phyloP scores from a whole-genome alignment of 2,329 filamentous ascomycete species.

The Apiospora hydei region DNA sequence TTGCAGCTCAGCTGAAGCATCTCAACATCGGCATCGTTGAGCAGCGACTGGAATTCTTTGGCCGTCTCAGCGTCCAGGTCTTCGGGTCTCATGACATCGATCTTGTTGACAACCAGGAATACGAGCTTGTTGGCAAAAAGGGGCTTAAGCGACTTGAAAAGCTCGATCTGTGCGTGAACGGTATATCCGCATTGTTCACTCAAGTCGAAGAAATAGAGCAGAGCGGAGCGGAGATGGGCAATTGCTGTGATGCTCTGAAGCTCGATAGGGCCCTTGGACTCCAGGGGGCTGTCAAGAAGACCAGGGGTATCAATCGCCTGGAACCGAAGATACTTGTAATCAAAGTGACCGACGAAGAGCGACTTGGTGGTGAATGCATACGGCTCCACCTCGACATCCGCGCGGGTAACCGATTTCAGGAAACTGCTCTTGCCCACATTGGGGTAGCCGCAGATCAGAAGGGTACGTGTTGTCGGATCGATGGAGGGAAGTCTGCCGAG shows the following conservation, averaged over 20 bases:
- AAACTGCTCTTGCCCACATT: slow-evolving; percentile 99
- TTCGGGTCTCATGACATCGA: slow-evolving; percentile 87
- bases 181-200: slow-evolving; percentile 76
- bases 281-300: slow-evolving; percentile 94
- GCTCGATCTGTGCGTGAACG: slow-evolving; percentile 87
- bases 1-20: slow-evolving; percentile 93
- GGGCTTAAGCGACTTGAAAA: slow-evolving; percentile 96
- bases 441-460: slow-evolving; percentile 96
- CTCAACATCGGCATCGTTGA: slow-evolving; percentile 90
- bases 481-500: slow-evolving; percentile 97
- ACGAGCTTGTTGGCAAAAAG: slow-evolving; percentile 97
- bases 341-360: slow-evolving; percentile 96
- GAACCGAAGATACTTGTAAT: slow-evolving; percentile 88
- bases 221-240: slow-evolving; percentile 92
- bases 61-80: slow-evolving; percentile 83
- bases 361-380: slow-evolving; percentile 99
- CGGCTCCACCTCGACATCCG: slow-evolving; percentile 95
- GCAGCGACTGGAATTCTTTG: slow-evolving; percentile 77
- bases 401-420: slow-evolving; percentile 87
- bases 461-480: slow-evolving; percentile 94
- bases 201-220: slow-evolving; percentile 98
- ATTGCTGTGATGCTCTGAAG: slow-evolving; percentile 99
- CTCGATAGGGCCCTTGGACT: slow-evolving; percentile 99
- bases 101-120: slow-evolving; percentile 98
- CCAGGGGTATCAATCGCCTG: slow-evolving; percentile 96